Percentiles rank a stretch among this genome's conserved stretches.
These are phyloP conservation scores for Geoglossum cookeanum DNA, from an alignment of 2,329 filamentous ascomycete genomes.

Conservation along the genomic window DNA sequence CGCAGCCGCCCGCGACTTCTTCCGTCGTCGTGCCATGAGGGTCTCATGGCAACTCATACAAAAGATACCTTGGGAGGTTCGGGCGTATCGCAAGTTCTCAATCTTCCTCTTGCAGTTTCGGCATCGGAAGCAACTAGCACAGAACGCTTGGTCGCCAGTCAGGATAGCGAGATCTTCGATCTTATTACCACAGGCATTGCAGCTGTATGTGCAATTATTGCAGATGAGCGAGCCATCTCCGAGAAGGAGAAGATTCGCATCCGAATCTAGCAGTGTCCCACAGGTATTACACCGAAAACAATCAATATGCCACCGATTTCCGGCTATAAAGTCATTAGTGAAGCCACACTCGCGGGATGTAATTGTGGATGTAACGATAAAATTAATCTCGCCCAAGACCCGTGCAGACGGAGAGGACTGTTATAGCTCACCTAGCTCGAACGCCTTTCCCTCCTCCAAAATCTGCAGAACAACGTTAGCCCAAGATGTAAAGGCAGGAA, in stretches of 20 bases:
- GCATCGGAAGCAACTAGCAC: constrained; percentile 90
- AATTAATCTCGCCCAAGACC: constrained; percentile 3
- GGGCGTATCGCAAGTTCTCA: constrained; percentile 90
- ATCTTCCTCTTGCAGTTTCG: constrained; percentile 98
- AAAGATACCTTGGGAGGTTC: constrained; percentile 95
- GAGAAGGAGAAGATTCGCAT: constrained; percentile 89
- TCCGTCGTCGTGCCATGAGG: constrained; percentile 77
- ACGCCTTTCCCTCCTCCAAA: constrained; percentile 94
- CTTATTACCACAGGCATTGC: constrained; percentile 89
- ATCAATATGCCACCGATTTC: constrained; percentile 95
- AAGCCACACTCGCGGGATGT: constrained; percentile 9
- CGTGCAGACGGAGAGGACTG: constrained; percentile 9
- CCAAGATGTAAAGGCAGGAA: constrained; percentile 4
- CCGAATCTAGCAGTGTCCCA: constrained; percentile 86
- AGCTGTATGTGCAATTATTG: constrained; percentile 99
- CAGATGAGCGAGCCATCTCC: constrained; percentile 96
- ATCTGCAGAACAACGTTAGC: constrained; percentile 38
- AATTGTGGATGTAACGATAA: constrained; percentile 6
- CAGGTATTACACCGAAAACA: constrained; percentile 97
- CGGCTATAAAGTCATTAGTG: constrained; percentile 38
- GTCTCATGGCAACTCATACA: constrained; percentile 99
- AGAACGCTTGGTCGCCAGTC: constrained; percentile 95
- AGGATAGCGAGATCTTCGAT: constrained; percentile 96
- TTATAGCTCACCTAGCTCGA: constrained; percentile 61
- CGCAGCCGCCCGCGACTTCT: constrained; percentile 36